Percentiles rank a stretch among this genome's conserved stretches.
These are phyloP conservation scores for Plasmodium vivax DNA, from an alignment of 169 alveolate species.

Conservation along the genomic window DNA sequence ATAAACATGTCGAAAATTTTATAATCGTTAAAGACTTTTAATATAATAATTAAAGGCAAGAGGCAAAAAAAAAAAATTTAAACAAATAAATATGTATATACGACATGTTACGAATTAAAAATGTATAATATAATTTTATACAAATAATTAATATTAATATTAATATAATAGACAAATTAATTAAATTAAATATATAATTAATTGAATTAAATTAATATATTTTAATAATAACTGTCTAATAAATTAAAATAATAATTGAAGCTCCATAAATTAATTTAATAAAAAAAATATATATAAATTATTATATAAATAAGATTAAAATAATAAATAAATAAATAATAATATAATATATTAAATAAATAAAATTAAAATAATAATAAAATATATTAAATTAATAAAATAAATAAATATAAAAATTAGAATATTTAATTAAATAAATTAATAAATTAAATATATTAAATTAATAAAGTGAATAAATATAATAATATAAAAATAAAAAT, in stretches of 20 bases:
- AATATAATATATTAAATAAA: no score
- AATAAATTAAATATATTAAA: background rate
- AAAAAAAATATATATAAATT: background rate
- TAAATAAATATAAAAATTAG: no score
- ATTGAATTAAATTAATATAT: background rate
- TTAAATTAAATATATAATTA: background rate
- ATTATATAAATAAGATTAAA: background rate
- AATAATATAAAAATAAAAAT: no score
- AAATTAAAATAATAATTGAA: constrained; percentile 1
- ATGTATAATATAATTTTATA: background rate
- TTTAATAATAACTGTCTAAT: background rate
- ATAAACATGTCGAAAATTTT: background rate
- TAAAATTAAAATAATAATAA: background rate
- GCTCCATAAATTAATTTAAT: background rate
- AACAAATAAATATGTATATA: background rate
- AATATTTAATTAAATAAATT: no score
- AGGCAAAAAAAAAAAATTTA: background rate
- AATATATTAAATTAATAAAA: no score
- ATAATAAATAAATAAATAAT: background rate
- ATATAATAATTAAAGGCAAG: background rate
- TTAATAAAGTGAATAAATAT: no score
- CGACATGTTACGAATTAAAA: background rate
- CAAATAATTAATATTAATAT: background rate
- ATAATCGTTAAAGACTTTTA: background rate
- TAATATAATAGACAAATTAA: background rate